These are phyloP conservation scores for Postia placenta DNA, from an alignment of 768 basidiomycete species.

Conservation along the genomic window DNA sequence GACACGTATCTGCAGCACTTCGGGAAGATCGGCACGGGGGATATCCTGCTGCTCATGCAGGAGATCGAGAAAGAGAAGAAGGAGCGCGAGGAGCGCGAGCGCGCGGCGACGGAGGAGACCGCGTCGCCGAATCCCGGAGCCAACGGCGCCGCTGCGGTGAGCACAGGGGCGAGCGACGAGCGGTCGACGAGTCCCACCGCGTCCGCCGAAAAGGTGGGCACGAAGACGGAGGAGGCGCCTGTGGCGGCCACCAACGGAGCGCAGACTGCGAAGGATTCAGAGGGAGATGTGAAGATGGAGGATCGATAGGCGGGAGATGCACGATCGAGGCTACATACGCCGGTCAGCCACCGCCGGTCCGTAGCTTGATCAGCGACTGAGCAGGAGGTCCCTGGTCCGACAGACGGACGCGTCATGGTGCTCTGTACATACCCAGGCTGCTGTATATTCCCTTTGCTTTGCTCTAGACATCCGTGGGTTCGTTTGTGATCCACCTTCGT, in stretches of 20 bases:
- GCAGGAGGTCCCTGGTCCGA: no score
- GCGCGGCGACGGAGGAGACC: conserved; percentile 28
- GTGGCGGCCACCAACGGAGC: not conserved
- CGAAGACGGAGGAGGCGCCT: conserved; percentile 5
- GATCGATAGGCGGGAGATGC: conserved; percentile 2
- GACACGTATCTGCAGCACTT: conserved; percentile 72
- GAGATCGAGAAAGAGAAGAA: conserved; percentile 24
- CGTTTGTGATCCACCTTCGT: no score
- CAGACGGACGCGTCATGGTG: no score
- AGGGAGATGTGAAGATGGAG: conserved; percentile 25
- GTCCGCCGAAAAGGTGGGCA: not conserved
- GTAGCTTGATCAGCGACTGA: not conserved
- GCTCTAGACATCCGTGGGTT: no score
- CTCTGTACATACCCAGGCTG: no score
- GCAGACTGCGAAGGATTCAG: conserved; percentile 9
- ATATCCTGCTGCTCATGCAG: conserved; percentile 38
- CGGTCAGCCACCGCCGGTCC: not conserved
- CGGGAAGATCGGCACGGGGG: conserved; percentile 76
- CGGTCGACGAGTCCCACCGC: conserved; percentile 2
- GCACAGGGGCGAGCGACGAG: conserved; percentile 4
- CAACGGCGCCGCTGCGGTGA: conserved; percentile 17
- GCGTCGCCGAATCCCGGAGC: conserved; percentile 18
- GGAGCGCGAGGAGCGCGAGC: conserved; percentile 24
- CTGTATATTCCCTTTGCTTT: no score
- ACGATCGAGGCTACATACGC: not conserved